Conservation (phyloP, 2,329 filamentous ascomycete genomes). For the Biscogniauxia mediterranea region DNA sequence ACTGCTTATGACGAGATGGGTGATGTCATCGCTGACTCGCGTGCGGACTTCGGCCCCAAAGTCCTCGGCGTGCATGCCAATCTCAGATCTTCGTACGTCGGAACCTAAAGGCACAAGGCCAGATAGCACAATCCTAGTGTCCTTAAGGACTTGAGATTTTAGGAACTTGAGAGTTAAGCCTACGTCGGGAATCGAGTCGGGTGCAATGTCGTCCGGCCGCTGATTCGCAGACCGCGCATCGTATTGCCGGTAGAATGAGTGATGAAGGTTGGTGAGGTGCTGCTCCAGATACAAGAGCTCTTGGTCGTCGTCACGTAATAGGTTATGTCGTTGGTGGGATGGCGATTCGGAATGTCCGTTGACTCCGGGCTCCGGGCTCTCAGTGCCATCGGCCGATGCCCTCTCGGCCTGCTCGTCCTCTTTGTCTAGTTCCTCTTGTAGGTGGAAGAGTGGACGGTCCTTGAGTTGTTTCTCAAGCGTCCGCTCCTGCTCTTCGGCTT, state of each 20-base stretch:
- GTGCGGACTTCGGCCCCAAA: constrained; percentile 71
- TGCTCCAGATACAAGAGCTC: constrained; percentile 77
- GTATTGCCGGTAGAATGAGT: constrained; percentile 79
- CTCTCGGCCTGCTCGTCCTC: constrained; percentile 67
- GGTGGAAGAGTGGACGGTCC: constrained; percentile 83
- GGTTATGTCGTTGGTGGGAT: constrained; percentile 60
- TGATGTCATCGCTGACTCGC: constrained; percentile 61
- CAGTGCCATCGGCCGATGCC: constrained; percentile 45
- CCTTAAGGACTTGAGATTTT: constrained; percentile 73
- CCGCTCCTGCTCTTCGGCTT: constrained; percentile 83
- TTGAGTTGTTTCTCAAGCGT: constrained; percentile 84
- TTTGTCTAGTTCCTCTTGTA: constrained; percentile 87
- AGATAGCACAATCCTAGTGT: constrained; percentile 80
- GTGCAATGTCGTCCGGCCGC: constrained; percentile 42
- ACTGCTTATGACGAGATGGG: constrained; percentile 71
- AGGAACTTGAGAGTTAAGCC: constrained; percentile 79
- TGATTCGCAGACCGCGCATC: constrained; percentile 56
- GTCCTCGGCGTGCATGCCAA: constrained; percentile 79
- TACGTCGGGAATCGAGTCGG: constrained; percentile 71
- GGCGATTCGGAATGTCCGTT: constrained; percentile 32
- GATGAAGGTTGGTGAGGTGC: constrained; percentile 73
- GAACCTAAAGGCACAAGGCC: constrained; percentile 83
- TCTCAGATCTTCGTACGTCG: constrained; percentile 77
- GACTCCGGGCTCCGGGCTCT: constrained; percentile 27
- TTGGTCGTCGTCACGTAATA: constrained; percentile 83